Conservation (phyloP, 2,329 filamentous ascomycete species). For the Botrytis fragariae region DNA sequence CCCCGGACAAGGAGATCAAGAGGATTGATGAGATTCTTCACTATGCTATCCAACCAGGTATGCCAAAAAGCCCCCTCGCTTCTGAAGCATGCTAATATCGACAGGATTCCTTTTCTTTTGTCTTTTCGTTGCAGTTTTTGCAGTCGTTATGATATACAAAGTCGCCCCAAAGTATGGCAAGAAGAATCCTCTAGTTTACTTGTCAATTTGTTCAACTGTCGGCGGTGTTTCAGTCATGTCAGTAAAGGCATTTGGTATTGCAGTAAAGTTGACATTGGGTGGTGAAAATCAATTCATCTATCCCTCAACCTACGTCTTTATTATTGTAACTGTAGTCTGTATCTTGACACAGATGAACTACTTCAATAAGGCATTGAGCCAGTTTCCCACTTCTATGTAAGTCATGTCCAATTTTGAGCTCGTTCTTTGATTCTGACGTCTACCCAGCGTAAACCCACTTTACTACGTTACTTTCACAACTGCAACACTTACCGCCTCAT, state of each 20-base stretch:
- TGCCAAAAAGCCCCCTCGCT: slow-evolving; percentile 29
- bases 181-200: slow-evolving; percentile 92
- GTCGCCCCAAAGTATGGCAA: slow-evolving; percentile 86
- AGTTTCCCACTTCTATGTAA: slow-evolving; percentile 96
- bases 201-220: slow-evolving; percentile 96
- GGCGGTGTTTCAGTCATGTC: slow-evolving; percentile 99
- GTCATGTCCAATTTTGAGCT: slow-evolving; percentile 38
- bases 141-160: slow-evolving; percentile 93
- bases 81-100: slow-evolving; percentile 19
- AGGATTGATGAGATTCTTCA: slow-evolving; percentile 89
- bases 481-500: slow-evolving; percentile 87
- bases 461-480: slow-evolving; percentile 99
- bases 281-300: slow-evolving; percentile 95
- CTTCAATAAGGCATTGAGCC: slow-evolving; percentile 96
- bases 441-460: slow-evolving; percentile 63
- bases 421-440: slow-evolving; percentile 5
- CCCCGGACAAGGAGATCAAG: slow-evolving; percentile 85
- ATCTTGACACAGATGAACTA: slow-evolving; percentile 99
- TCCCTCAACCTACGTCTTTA: slow-evolving; percentile 95
- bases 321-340: slow-evolving; percentile 88
- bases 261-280: slow-evolving; percentile 87
- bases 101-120: slow-evolving; percentile 84
- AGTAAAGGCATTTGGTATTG: slow-evolving; percentile 97
- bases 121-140: slow-evolving; percentile 74
- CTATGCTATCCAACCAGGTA: slow-evolving; percentile 89